Evolutionary conservation across 345 rosid species (phyloP).

Genomic region (Melaleuca quinquenervia): DNA sequence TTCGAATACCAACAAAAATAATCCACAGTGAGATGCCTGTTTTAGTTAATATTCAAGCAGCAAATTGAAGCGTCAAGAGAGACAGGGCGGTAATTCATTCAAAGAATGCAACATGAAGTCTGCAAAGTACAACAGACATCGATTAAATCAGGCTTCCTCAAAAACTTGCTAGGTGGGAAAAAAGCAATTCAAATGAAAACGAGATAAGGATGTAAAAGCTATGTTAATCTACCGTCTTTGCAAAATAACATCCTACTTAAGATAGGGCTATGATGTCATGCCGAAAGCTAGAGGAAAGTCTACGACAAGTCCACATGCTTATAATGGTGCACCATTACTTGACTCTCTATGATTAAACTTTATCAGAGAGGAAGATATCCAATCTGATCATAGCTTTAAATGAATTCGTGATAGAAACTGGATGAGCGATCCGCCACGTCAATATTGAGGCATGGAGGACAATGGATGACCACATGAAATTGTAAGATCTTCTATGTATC

Average conservation of each 20-base stretch:
- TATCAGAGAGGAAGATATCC: too few species aligned
- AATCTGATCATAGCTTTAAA: too few species aligned
- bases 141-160: not conserved
- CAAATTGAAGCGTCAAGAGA: not conserved
- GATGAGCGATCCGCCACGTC: too few species aligned
- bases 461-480: too few species aligned
- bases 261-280: too few species aligned
- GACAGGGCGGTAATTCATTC: not conserved
- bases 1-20: not conserved
- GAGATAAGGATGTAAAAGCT: not conserved
- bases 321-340: too few species aligned
- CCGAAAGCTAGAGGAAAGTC: not conserved
- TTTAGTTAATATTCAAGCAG: not conserved
- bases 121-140: not conserved
- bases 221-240: not conserved
- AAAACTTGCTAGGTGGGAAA: not conserved
- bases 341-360: too few species aligned
- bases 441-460: too few species aligned
- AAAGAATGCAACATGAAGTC: not conserved
- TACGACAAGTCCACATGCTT: constrained; percentile 93
- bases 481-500: too few species aligned
- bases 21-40: not conserved
- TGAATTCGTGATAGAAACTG: too few species aligned
- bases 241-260: not conserved
- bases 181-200: not conserved